Conservation (phyloP, 257 asterid genomes). For the Cinchona pubescens region DNA sequence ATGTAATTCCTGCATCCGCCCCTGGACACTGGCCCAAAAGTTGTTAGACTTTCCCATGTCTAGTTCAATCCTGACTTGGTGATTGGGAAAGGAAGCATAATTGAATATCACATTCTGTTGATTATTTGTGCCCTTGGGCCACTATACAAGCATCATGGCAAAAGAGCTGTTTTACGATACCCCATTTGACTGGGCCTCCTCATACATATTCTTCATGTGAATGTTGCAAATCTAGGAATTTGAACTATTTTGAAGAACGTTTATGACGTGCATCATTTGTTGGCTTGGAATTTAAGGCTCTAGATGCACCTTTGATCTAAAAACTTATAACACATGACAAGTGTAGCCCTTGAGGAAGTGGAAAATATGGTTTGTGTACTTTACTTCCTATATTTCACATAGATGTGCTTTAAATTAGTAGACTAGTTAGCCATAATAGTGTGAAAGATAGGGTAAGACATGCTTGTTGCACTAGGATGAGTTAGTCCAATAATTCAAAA, state of each 20-base stretch:
- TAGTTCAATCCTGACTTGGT: not conserved
- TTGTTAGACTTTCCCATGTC: not conserved
- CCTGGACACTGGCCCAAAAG: not conserved
- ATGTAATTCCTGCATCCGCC: too few relatives aligned
- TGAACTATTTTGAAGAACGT: not conserved
- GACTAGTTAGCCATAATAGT: not conserved
- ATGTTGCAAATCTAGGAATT: not conserved
- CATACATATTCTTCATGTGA: not conserved
- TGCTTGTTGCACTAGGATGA: not conserved
- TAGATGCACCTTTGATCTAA: not conserved
- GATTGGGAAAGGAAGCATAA: not conserved
- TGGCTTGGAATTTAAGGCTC: not conserved
- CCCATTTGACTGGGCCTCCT: not conserved
- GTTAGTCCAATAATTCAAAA: not conserved
- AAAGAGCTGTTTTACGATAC: not conserved
- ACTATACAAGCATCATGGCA: not conserved
- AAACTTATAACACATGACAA: not conserved
- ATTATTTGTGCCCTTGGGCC: not conserved
- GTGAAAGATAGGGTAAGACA: not conserved
- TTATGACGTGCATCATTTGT: not conserved
- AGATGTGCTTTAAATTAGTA: not conserved
- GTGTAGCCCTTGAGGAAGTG: not conserved
- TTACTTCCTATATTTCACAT: not conserved
- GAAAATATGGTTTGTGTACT: not conserved
- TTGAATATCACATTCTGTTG: not conserved